phyloP scores from a whole-genome alignment of 345 rosid genomes.

The Carallia pectinifolia region DNA sequence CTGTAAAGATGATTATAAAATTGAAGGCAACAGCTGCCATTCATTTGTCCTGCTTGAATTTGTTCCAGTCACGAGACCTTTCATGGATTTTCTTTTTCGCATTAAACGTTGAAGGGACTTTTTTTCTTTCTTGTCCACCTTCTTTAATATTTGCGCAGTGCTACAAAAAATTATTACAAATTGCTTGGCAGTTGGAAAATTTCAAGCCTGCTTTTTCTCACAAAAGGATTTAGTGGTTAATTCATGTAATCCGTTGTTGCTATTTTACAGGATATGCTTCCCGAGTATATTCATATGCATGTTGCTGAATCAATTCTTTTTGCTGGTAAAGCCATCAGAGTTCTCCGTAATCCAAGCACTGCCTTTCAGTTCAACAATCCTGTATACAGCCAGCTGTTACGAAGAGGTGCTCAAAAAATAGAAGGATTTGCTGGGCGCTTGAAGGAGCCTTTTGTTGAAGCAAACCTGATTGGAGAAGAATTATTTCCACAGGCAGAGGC shows the following conservation, averaged over 20 bases:
- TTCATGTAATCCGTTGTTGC: not conserved
- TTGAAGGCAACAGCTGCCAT: no score
- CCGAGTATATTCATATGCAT: constrained; percentile 82
- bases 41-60: no score
- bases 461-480: constrained; percentile 62
- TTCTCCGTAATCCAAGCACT: constrained; percentile 86
- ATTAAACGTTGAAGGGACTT: not conserved
- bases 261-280: constrained; percentile 87
- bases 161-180: no score
- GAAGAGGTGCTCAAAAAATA: constrained; percentile 50
- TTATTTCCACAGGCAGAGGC: constrained; percentile 91
- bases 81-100: not conserved
- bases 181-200: no score
- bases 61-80: no score
- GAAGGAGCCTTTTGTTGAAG: constrained; percentile 49
- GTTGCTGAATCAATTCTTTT: constrained; percentile 91
- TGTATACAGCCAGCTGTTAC: constrained; percentile 45
- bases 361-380: constrained; percentile 64
- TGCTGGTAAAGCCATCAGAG: constrained; percentile 96
- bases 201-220: no score
- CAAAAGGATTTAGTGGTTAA: no score
- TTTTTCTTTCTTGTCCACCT: no score
- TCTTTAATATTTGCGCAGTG: no score
- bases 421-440: constrained; percentile 54
- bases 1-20: no score